These are phyloP conservation scores for Entomortierella chlamydospora DNA, from an alignment of 192 early-diverging fungal species.

Conservation along the genomic window DNA sequence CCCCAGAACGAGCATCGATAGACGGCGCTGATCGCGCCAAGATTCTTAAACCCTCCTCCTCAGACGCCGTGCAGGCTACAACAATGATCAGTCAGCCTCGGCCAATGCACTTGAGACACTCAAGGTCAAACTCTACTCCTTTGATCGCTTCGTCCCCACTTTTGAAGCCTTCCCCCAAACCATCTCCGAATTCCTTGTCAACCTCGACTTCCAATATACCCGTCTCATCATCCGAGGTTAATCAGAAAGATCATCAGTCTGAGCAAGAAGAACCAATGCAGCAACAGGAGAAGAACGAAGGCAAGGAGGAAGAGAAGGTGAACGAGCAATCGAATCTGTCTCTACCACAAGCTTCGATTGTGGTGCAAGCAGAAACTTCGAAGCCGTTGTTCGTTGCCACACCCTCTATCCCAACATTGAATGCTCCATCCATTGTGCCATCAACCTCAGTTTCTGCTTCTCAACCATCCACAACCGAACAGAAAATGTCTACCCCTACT, in stretches of 20 bases:
- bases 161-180: not conserved
- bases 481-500: not conserved
- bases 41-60: conserved; percentile 24
- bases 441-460: not conserved
- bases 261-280: conserved; percentile 3
- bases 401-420: not conserved
- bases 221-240: not conserved
- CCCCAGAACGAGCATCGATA: conserved; percentile 14
- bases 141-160: not conserved
- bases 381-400: not conserved
- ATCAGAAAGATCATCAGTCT: not conserved
- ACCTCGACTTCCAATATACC: conserved; percentile 29
- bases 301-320: not conserved
- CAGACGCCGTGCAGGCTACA: conserved; percentile 24
- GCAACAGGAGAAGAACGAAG: not conserved
- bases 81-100: conserved; percentile 45
- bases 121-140: conserved; percentile 9
- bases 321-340: not conserved
- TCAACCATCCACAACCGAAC: conserved; percentile 1
- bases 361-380: not conserved
- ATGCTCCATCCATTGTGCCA: not conserved
- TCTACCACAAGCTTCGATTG: conserved; percentile 1
- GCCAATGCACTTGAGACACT: conserved; percentile 15
- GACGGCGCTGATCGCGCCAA: conserved; percentile 28
- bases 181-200: not conserved